A percentile compares a stretch with the other conserved stretches of the same genome.
These are phyloP conservation scores for Yamadazyma philogaea DNA, from an alignment of 805 yeast genomes.

Conservation along the genomic window DNA sequence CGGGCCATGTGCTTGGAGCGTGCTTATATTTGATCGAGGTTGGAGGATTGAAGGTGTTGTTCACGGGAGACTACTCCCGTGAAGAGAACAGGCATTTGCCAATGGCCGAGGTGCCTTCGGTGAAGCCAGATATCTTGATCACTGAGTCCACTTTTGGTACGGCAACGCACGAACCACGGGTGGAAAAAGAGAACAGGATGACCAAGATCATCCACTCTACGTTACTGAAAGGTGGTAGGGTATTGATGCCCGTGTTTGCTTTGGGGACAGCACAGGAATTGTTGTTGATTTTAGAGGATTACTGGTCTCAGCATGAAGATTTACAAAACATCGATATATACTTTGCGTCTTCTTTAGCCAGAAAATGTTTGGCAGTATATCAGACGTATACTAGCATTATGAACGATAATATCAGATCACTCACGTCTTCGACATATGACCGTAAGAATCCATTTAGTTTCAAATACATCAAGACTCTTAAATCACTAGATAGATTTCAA, in stretches of 20 bases:
- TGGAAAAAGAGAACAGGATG: constrained; percentile 77
- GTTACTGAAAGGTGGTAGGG: constrained; percentile 83
- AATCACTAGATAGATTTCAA: constrained; percentile 78
- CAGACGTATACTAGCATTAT: constrained; percentile 96
- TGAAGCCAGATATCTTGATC: constrained; percentile 81
- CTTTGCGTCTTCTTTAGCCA: constrained; percentile 90
- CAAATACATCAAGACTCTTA: constrained; percentile 75
- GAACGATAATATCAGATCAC: constrained; percentile 87
- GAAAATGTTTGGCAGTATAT: constrained; percentile 95
- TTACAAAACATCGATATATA: constrained; percentile 78
- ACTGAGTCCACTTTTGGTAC: constrained; percentile 98
- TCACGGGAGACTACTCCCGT: constrained; percentile 96
- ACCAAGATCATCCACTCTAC: constrained; percentile 84
- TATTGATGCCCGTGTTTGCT: constrained; percentile 91
- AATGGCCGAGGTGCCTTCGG: constrained; percentile 90
- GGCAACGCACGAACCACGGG: constrained; percentile 90
- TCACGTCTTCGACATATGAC: constrained; percentile 40
- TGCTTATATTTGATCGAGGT: constrained; percentile 96
- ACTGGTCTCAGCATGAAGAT: constrained; percentile 84
- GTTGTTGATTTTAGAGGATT: constrained; percentile 85
- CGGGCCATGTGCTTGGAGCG: constrained; percentile 99
- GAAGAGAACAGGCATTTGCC: constrained; percentile 94
- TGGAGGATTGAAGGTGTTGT: constrained; percentile 82
- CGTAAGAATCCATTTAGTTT: constrained; percentile 80
- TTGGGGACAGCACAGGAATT: constrained; percentile 96